phyloP scores from a whole-genome alignment of 495 filamentous ascomycete genomes.

The Letharia lupina region DNA sequence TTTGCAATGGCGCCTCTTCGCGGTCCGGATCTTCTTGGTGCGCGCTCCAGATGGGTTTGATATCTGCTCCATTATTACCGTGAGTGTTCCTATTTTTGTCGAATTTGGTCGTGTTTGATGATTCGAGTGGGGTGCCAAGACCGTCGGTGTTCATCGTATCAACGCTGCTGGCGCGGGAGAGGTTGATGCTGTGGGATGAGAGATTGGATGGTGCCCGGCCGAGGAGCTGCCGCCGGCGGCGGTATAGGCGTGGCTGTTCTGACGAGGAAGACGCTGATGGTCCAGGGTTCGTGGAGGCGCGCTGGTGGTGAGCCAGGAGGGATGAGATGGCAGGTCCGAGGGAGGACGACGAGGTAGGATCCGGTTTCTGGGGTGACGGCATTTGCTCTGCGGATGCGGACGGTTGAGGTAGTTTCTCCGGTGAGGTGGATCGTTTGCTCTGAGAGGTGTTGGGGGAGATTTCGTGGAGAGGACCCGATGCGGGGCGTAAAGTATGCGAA shows the following conservation, averaged over 20 bases:
- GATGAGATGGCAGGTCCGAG: conserved; percentile 30
- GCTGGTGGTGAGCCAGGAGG: conserved; percentile 31
- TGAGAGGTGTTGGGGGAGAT: conserved; percentile 28
- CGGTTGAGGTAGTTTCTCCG: conserved; percentile 22
- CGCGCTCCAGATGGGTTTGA: neutral
- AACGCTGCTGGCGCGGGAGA: conserved; percentile 45
- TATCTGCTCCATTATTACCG: conserved; percentile 10
- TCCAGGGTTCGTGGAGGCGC: conserved; percentile 16
- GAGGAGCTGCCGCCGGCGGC: conserved; percentile 32
- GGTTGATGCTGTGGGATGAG: conserved; percentile 25
- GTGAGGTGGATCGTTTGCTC: conserved; percentile 29
- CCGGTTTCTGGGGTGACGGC: conserved; percentile 1
- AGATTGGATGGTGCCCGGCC: conserved; percentile 41
- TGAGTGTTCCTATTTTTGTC: conserved; percentile 29
- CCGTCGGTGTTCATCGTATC: conserved; percentile 50
- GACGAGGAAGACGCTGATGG: conserved; percentile 20
- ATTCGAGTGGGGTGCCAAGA: conserved; percentile 39
- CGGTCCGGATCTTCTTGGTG: conserved; percentile 31
- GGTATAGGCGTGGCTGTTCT: conserved; percentile 29
- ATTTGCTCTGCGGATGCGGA: neutral
- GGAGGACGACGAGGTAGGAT: conserved; percentile 1
- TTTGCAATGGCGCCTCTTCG: conserved; percentile 30
- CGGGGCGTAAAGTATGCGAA: conserved; percentile 2
- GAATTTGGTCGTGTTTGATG: conserved; percentile 32
- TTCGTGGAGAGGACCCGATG: conserved; percentile 26